phyloP scores from a whole-genome alignment of 495 filamentous ascomycete species.

The Durotheca rogersii region DNA sequence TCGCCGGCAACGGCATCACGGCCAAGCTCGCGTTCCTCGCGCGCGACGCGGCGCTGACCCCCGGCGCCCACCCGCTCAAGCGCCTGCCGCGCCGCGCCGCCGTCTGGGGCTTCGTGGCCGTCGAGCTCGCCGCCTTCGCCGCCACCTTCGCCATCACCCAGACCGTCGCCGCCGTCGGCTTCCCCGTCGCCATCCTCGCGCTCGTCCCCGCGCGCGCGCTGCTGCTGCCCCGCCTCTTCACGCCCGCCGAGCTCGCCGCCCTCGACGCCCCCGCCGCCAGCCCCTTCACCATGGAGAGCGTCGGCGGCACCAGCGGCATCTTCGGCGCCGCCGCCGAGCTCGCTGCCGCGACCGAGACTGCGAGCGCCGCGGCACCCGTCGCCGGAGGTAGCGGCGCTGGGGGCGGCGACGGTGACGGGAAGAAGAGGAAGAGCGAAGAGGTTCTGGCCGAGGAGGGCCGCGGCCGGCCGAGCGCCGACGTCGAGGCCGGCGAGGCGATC shows the following conservation, averaged over 20 bases:
- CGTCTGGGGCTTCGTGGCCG: conserved; percentile 72
- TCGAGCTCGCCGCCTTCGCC: conserved; percentile 79
- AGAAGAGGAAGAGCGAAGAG: conserved; percentile 32
- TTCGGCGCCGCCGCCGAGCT: background rate
- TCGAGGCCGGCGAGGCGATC: conserved; percentile 9
- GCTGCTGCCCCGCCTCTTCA: conserved; percentile 71
- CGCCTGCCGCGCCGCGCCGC: conserved; percentile 58
- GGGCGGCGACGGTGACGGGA: background rate
- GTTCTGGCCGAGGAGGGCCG: conserved; percentile 41
- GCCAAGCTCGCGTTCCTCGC: conserved; percentile 75
- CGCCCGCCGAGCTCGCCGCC: conserved; percentile 62
- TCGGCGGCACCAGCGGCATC: conserved; percentile 50
- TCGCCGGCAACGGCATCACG: conserved; percentile 80
- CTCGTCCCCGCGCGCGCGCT: conserved; percentile 76
- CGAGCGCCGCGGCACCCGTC: too few species aligned
- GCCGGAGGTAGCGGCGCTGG: too few species aligned
- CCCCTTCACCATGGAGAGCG: conserved; percentile 81
- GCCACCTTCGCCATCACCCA: conserved; percentile 94
- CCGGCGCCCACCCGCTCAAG: conserved; percentile 65
- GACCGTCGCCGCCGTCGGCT: conserved; percentile 91
- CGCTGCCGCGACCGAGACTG: conserved; percentile 1
- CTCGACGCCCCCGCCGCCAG: conserved; percentile 83
- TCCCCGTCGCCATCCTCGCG: conserved; percentile 80
- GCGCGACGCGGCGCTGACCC: conserved; percentile 65
- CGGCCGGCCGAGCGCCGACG: conserved; percentile 2